phyloP scores from a whole-genome alignment of 2,329 filamentous ascomycete genomes.

The Coniella vitis region DNA sequence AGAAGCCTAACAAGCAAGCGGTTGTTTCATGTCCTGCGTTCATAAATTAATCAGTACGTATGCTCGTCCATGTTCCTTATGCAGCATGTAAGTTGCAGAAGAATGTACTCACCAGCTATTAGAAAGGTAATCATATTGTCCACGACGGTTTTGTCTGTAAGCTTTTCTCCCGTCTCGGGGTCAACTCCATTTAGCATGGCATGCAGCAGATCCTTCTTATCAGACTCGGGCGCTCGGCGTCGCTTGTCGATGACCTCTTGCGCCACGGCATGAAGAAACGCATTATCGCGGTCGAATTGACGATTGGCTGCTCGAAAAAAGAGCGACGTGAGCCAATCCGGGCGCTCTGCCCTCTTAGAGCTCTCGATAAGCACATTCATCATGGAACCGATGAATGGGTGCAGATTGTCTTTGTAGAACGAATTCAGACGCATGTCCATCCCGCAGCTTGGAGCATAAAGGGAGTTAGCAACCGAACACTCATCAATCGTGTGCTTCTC shows the following conservation, averaged over 20 bases:
- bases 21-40: conserved; percentile 18
- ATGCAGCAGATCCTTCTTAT: conserved; percentile 16
- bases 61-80: background rate
- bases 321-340: conserved; percentile 8
- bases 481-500: background rate
- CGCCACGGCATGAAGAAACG: conserved; percentile 11
- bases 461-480: background rate
- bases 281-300: background rate
- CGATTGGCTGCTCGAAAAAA: conserved; percentile 13
- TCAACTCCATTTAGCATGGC: conserved; percentile 17
- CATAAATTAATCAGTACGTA: background rate
- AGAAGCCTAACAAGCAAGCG: conserved; percentile 14
- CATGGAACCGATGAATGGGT: conserved; percentile 13
- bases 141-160: conserved; percentile 15
- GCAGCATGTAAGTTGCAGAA: background rate
- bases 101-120: background rate
- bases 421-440: conserved; percentile 18
- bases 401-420: conserved; percentile 15
- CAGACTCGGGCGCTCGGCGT: conserved; percentile 11
- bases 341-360: conserved; percentile 8
- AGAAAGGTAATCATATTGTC: conserved; percentile 17
- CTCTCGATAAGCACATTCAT: conserved; percentile 13
- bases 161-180: conserved; percentile 16
- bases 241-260: conserved; percentile 16
- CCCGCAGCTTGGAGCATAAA: conserved; percentile 3